Base-by-base conservation (phyloP, 768 basidiomycete genomes). In the Boletus subparvulus region DNA sequence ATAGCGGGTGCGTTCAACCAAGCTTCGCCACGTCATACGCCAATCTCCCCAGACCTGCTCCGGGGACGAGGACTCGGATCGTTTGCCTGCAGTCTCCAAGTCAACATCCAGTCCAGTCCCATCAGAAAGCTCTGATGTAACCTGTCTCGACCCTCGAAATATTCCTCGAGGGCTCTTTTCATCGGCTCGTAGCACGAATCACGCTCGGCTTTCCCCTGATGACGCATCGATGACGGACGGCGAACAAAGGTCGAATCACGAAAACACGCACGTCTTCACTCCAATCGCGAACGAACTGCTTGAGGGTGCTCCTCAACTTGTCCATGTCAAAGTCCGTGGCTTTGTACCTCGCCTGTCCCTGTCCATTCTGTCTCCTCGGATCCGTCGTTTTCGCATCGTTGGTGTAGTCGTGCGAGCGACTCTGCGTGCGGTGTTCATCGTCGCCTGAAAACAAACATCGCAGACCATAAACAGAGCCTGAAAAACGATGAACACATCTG, bases 211-310 rank as follows among this genome's bases (percentile, higher is more conserved):
- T 75, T 78, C 2, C 94, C 94, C 88, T 94, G 60, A 17, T 26
- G 7, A 41, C 24, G 7, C 35, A 53, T 55, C 44, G 32, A 21
- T 46, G 30, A 45, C 5, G 28, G 11, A 52, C 13, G 6, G 33
- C 13, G 17, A 44, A 41, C 6, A 40, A 44, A 42, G 2, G 9
- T 16, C 12, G 12, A 32, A 45, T 32, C 39, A 54, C 19, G 17
- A 12, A 24, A 58, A 55, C 2, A 63, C 73, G 43, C 40, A 93
- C 92, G 77, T 92, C 88, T 60, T 78, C 81, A 57, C 89, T 91
- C 94, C 95, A 98, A 67, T 98, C 94, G 13, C 94, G 81, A 11
- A 94, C 94, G 50, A 96, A 88, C 64, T 96, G 94, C 66, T 96
- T 92, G 39, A 98, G 73, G 0, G 94, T 96, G 65, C 92, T 94